Conservation (phyloP, 2,329 filamentous ascomycete species). For the Cercospora nicotianae region DNA sequence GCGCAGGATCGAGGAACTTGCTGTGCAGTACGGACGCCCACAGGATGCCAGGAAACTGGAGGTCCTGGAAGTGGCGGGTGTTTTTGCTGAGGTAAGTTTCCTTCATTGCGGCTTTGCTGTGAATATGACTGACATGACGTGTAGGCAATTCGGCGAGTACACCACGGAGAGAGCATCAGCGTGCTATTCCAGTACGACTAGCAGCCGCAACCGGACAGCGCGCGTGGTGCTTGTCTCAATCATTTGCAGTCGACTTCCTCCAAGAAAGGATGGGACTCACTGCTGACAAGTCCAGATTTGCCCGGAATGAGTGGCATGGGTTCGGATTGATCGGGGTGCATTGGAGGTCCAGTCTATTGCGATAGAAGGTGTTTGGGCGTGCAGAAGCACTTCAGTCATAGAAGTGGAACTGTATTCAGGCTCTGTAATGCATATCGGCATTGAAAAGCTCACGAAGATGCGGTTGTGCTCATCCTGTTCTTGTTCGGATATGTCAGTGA, state of each 20-base stretch:
- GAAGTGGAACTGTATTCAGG: neutral
- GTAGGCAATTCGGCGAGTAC: conserved; percentile 84
- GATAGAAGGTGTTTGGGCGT: neutral
- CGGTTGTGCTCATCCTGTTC: neutral
- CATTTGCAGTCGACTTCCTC: conserved; percentile 5
- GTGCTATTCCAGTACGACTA: conserved; percentile 86
- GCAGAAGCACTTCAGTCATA: neutral
- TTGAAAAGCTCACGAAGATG: neutral
- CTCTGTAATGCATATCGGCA: neutral
- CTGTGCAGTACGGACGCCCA: conserved; percentile 53
- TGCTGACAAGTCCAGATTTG: conserved; percentile 3
- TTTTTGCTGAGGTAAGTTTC: conserved; percentile 76
- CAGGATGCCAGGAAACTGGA: conserved; percentile 69
- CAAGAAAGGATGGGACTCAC: neutral
- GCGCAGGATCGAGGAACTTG: conserved; percentile 39
- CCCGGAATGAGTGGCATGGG: conserved; percentile 5
- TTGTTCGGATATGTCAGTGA: neutral
- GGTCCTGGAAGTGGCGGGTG: conserved; percentile 80
- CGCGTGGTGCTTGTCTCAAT: conserved; percentile 8
- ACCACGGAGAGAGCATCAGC: conserved; percentile 97
- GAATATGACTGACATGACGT: conserved; percentile 12
- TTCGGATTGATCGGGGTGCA: neutral
- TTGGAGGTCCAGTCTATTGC: neutral
- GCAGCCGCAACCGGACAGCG: conserved; percentile 17
- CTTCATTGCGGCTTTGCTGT: conserved; percentile 19